Evolutionary conservation across 1,284 basidiomycete species (phyloP).

Genomic region (Puccinia brachypodii): DNA sequence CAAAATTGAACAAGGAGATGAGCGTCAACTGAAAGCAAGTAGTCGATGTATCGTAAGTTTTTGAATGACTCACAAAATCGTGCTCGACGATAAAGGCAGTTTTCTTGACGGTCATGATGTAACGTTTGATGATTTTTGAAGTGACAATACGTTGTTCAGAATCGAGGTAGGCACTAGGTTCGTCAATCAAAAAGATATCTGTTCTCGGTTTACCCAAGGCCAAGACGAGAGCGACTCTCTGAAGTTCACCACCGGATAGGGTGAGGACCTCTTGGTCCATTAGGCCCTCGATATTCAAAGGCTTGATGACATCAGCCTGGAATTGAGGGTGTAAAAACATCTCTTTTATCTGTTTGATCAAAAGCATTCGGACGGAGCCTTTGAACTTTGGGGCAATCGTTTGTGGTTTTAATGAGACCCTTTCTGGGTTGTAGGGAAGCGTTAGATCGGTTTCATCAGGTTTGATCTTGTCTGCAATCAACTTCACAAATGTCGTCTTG

Average conservation of each 20-base stretch:
- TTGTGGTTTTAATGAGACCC: constrained; percentile 90
- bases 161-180: constrained; percentile 74
- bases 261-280: constrained; percentile 97
- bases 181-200: constrained; percentile 76
- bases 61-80: constrained; percentile 71
- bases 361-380: constrained; percentile 84
- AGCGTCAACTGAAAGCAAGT: neutral
- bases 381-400: constrained; percentile 93
- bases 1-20: neutral
- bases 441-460: constrained; percentile 77
- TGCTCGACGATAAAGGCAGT: constrained; percentile 97
- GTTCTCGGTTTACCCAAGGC: constrained; percentile 73
- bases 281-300: constrained; percentile 86
- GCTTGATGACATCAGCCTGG: constrained; percentile 92
- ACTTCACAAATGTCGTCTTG: constrained; percentile 92
- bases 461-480: constrained; percentile 78
- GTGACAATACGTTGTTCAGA: constrained; percentile 98
- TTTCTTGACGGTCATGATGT: constrained; percentile 81
- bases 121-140: constrained; percentile 93
- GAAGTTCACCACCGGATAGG: constrained; percentile 91
- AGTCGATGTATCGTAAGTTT: neutral
- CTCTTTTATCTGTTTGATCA: constrained; percentile 87
- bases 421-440: constrained; percentile 92
- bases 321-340: constrained; percentile 95
- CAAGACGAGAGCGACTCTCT: constrained; percentile 89